A percentile compares a stretch with the other conserved stretches of the same genome.
These are phyloP conservation scores for Macrophomina pseudophaseolina DNA, from an alignment of 2,329 filamentous ascomycete genomes.

Conservation along the genomic window DNA sequence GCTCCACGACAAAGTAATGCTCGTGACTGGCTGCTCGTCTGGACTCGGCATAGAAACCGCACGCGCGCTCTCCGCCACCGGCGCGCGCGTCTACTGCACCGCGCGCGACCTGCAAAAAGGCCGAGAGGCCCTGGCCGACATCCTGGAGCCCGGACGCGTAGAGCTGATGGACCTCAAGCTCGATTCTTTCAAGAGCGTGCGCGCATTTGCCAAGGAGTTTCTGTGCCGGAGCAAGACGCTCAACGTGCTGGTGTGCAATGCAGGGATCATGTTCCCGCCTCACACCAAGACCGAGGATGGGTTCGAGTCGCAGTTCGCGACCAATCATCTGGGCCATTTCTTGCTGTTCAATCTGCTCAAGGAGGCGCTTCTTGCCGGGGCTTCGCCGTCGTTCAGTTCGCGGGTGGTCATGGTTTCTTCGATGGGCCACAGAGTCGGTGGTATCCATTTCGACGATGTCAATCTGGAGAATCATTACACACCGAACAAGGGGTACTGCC, in stretches of 20 bases:
- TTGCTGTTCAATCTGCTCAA: constrained; percentile 52
- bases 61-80: constrained; percentile 51
- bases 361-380: constrained; percentile 42
- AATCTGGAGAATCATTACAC: constrained; percentile 47
- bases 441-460: constrained; percentile 48
- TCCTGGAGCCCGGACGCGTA: constrained; percentile 35
- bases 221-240: constrained; percentile 29
- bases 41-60: constrained; percentile 39
- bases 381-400: constrained; percentile 34
- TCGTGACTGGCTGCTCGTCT: constrained; percentile 38
- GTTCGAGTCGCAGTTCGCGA: constrained; percentile 53
- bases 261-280: constrained; percentile 42
- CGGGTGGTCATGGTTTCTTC: constrained; percentile 38
- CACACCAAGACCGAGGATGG: constrained; percentile 44
- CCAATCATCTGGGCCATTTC: constrained; percentile 53
- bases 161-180: constrained; percentile 42
- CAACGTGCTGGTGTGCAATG: constrained; percentile 50
- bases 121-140: constrained; percentile 28
- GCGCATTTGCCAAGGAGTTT: constrained; percentile 32
- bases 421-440: constrained; percentile 33
- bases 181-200: constrained; percentile 32
- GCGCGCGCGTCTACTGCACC: constrained; percentile 52
- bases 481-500: constrained; percentile 33
- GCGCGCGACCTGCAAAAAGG: constrained; percentile 51
- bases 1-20: constrained; percentile 35